Evolutionary conservation across 2,329 filamentous ascomycete genomes (phyloP), one percentile per base, ranked within the genome.

Genomic region (Clonostachys rosea): DNA sequence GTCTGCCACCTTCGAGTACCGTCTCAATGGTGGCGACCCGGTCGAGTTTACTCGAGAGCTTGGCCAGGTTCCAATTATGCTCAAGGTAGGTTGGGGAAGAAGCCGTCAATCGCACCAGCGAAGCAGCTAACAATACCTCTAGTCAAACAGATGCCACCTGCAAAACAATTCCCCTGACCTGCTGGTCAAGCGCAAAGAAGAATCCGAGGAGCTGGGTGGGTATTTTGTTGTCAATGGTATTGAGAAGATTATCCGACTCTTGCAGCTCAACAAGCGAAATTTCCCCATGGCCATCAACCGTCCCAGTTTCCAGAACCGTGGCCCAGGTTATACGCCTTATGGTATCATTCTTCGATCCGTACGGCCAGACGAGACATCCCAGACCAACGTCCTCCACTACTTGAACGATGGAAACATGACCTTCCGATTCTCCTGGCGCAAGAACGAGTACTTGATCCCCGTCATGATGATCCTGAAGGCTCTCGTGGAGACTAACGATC

Each of bases 201-300:
- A 99, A 67, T 88, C 91, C 0, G 94, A 99, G 67, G 94, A 99
- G 67, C 71, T 97, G 34, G 94, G 94, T 36, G 94, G 94, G 41
- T 99, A 97, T 67, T 99, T 97, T 62, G 84, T 99, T 59, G 88
- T 99, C 59, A 99, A 99, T 65, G 94, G 94, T 54, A 96, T 91
- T 60, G 94, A 99, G 67, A 97, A 96, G 73, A 82, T 97, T 49
- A 91, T 97, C 58, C 89, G 94, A 62, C 84, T 97, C 74, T 77
- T 99, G 52, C 85, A 96, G 53, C 81, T 97, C 52, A 90, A 91
- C 63, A 83, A 89, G 67, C 81, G 94, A 60, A 99, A 99, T 67
- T 96, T 90, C 61, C 92, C 94, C 44, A 88, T 96, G 81, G 92
- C 92, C 42, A 96, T 97, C 65, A 81, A 89, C 57, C 88, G 94